Base-by-base conservation (phyloP, 2,329 filamentous ascomycete species). In the Seiridium unicorne region DNA sequence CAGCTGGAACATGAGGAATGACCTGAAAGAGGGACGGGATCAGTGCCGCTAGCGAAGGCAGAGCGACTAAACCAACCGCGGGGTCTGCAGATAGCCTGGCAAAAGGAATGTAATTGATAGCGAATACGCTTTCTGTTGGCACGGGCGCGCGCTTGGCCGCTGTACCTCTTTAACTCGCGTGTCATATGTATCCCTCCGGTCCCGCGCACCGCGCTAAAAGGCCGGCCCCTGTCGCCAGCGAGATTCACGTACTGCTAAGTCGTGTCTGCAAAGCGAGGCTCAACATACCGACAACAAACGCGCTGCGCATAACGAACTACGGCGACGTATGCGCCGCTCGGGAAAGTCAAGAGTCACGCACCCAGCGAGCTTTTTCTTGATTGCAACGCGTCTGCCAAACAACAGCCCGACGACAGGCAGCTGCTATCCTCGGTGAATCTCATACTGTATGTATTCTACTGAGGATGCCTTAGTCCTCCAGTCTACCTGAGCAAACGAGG, bases 221-320 rank as follows among this genome's bases (percentile, higher is more conserved):
- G 8, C 8, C 8, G 46, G n/a, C 46, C 46, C 46, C 46, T 48
- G 8, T 9, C 26, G 46, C 26, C 46, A 48, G 46, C n/a, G 7
- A 48, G n/a, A 48, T 7, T 48, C 26, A n/a, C 49, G 6, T 26
- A 26, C 18, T 26, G 18, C 18, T 26, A 26, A 26, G 18, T 26
- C 18, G 18, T 26, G 18, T 26, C 18, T 26, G 18, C 18, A 46
- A 34, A 18, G 35, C 47, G 54, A 57, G 44, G 54, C 54, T 57
- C 54, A 47, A 57, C 54, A 34, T 57, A 57, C 46, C 44, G 54
- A 57, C 31, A 47, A 44, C 32, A 57, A 57, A 57, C 54, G 54
- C 40, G 44, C 32, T 42, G 38, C 38, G 38, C 38, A 42, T 8
- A 13, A 42, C 38, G 7, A 26, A 26, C 18, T 26, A 26, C 18